Percentiles rank a stretch among this genome's conserved stretches.
Conservation (phyloP, 768 basidiomycete genomes). For the Trametes gibbosa region DNA sequence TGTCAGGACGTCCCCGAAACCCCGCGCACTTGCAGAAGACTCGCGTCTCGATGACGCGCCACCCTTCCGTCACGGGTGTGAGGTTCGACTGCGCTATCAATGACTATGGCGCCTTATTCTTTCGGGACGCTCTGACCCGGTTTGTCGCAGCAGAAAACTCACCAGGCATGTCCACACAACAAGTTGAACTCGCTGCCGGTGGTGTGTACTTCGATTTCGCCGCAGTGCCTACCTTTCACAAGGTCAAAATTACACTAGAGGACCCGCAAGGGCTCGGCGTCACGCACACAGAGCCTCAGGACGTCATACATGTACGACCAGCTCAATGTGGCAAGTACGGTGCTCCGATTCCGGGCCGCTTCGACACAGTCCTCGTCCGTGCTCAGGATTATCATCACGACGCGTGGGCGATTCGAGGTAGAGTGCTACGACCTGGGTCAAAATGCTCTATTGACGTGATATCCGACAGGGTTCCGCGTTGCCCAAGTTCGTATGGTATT, state of each 20-base stretch:
- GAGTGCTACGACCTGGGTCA: neutral
- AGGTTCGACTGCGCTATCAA: too few relatives aligned
- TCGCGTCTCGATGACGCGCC: too few relatives aligned
- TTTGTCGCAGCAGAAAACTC: too few relatives aligned
- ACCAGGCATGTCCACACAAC: too few relatives aligned
- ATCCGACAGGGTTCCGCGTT: slow-evolving; percentile 24
- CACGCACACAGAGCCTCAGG: neutral
- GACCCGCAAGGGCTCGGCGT: neutral
- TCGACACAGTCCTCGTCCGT: neutral
- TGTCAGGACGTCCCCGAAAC: too few relatives aligned
- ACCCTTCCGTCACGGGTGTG: too few relatives aligned
- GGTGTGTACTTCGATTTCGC: neutral
- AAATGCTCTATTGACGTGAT: slow-evolving; percentile 5
- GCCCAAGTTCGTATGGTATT: slow-evolving; percentile 31
- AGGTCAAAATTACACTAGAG: neutral
- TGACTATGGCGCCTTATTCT: too few relatives aligned
- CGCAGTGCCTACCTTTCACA: neutral
- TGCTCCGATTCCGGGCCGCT: neutral
- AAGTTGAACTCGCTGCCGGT: too few relatives aligned
- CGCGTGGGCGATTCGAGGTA: neutral
- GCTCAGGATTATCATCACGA: neutral
- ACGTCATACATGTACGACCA: neutral
- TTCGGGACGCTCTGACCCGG: too few relatives aligned
- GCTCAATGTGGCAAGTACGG: neutral
- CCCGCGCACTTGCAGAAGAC: too few relatives aligned